Evolutionary conservation across 2,329 filamentous ascomycete species (phyloP), one percentile per base, ranked within the genome.

Genomic region (Fusarium haematococcum): DNA sequence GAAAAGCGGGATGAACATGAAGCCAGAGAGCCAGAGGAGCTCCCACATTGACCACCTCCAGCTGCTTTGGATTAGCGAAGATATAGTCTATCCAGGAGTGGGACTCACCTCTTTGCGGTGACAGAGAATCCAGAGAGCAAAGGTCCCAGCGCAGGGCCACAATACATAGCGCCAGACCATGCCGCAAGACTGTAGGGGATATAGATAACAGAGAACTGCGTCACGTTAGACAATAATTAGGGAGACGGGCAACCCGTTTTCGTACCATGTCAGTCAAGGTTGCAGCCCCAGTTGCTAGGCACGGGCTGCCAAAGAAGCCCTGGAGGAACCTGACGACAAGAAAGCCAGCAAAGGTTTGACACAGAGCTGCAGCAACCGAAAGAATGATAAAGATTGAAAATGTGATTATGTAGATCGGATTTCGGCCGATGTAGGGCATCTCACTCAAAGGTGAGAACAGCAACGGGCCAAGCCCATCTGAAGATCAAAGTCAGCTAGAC

Each of bases 331-430:
- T 84, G 8, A 87, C 80, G 0, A 88, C 87, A 23, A 90, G 81
- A 8, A 92, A 81, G 2, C 87, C 86, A 2, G 85, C 81, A 54
- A 91, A 88, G 78, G 89, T 89, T 35, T 86, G 80, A 1, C 88
- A 87, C 0, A 91, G 78, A 0, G 88, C 87, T 0, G 87, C 86
- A 0, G 89, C 87, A 0, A 91, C 81, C 13, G 84, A 85, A 1
- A 92, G 80, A 11, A 91, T 83, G 30, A 90, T 85, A 73, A 91
- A 92, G 30, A 91, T 82, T n/a, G 84, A 83, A 65, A 91, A 87
- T 0, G 89, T 88, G 65, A 88, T 77, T 33, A 91, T 86, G 74
- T 91, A 92, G 0, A 88, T 85, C 2, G 86, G 85, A 65, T 89
- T 91, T 2, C 90, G 48, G 84, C 4, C 90, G 90, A 63, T 70